Evolutionary conservation across 495 filamentous ascomycete genomes (phyloP), one percentile per base, ranked within the genome.

Genomic region (Symbiotaphrina buchneri): DNA sequence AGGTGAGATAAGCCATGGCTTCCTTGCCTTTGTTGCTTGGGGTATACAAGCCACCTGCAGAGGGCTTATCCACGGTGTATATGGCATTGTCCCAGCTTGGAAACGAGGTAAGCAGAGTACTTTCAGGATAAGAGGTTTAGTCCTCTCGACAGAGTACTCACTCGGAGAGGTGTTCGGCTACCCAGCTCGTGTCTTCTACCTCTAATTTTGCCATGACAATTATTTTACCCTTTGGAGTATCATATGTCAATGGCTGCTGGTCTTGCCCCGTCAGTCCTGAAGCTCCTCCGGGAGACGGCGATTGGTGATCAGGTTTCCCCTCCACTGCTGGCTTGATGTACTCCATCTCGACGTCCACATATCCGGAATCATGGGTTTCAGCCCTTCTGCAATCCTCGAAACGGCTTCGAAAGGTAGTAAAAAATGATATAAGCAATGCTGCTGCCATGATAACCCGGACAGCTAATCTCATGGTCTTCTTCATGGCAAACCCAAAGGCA

Each of bases 1-100:
- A 63, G 39, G 55, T 55, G 20, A 65, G 51, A 33, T 65, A 65
- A 28, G 52, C 44, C 37, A 55, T 61, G 33, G 47, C 43, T 39
- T 60, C 58, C 36, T 49, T 48, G 42, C 58, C 58, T 39, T 63
- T 61, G 40, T 61, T 61, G 18, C 46, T 30, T 16, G 52, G 37
- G 5, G 56, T 47, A 2, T 23, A 32, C 26, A 46, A 45, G 27
- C n/a, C n/a, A n/a, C 25, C 31, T 0, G 34, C 37, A 14, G 37
- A 29, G 22, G 26, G 8, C 7, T 25, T 25, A 25, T 25, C 13
- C 8, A 25, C 8, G 13, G 7, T 13, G 22, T 25, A 25, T 25
- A 25, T 25, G 22, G 22, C 22, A 8, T 7, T 13, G 7, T 25
- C 8, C 22, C 22, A 25, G 22, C 22, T 25, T 8, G 7, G 13